Conservation (phyloP, 768 basidiomycete genomes). For the Phallus indusiatus region DNA sequence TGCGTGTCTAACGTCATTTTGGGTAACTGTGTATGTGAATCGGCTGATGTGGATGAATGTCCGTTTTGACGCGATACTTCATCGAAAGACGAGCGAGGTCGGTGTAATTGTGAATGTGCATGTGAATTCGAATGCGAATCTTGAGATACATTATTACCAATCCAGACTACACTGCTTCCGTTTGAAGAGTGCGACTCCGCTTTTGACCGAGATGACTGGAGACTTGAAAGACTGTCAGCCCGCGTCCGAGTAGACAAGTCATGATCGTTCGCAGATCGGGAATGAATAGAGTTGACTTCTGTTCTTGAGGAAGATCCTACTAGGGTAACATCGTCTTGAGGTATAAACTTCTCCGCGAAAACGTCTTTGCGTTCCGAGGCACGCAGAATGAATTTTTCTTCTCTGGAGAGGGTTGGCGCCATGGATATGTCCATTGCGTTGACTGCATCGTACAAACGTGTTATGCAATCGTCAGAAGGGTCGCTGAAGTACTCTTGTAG, state of each 20-base stretch:
- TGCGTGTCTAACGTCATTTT: constrained; percentile 72
- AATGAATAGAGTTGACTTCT: constrained; percentile 40
- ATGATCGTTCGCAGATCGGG: constrained; percentile 64
- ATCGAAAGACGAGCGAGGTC: constrained; percentile 12
- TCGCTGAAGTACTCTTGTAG: constrained; percentile 89
- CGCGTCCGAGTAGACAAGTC: constrained; percentile 30
- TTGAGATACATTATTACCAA: constrained; percentile 36
- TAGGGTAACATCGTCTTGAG: constrained; percentile 14
- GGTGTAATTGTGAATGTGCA: constrained; percentile 36
- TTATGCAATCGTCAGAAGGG: constrained; percentile 84
- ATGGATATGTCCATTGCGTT: constrained; percentile 84
- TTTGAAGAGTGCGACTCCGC: constrained; percentile 41
- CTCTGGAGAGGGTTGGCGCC: constrained; percentile 66
- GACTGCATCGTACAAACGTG: constrained; percentile 84
- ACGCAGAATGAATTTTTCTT: constrained; percentile 85
- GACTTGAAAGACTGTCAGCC: constrained; percentile 21
- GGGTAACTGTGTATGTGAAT: constrained; percentile 2
- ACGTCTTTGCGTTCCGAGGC: constrained; percentile 86
- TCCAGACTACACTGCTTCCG: constrained; percentile 78
- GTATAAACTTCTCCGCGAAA: constrained; percentile 74
- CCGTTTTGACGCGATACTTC: constrained; percentile 1
- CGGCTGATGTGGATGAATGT: background rate
- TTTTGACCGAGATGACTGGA: constrained; percentile 15
- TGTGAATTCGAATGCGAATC: constrained; percentile 11
- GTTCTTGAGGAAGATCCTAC: constrained; percentile 1